Base-by-base conservation (phyloP, 73 alveolate genomes). In the Paramecium sexaurelia region DNA sequence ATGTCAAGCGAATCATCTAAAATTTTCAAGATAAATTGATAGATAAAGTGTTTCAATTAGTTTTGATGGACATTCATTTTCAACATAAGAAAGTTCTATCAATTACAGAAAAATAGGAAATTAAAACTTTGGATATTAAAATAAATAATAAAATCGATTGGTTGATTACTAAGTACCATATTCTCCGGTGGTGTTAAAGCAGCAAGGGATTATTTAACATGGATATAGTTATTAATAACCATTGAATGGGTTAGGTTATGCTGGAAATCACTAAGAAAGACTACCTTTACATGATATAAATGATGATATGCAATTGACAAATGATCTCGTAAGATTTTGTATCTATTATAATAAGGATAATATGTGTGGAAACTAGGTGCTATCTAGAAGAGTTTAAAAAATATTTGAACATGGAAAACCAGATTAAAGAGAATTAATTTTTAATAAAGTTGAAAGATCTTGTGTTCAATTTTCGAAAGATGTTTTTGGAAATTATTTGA, bases 381-480 rank as follows among this genome's bases (percentile, higher is more conserved):
- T 78, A 7, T 78, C 90, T 9, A 78, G 90, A 40, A 78, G 41
- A 22, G 71, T 78, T 5, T 22, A 78, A 40, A 78, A 78, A 27
- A 78, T 78, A 78, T 78, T 78, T 45, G 90, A 78, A 17, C n/a
- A 37, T 29, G 90, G 90, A 1, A 78, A 45, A 40, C 90, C 33
- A 40, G 90, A 78, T 22, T 24, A 78, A 45, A 78, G 27, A 22
- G 90, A 78, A 24, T 39, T 78, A 19, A 78, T 78, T 36, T 78
- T 78, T 33, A 78, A 43, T 17, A 78, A 78, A 78, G 73, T 78
- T n/a, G 90, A 78, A 45, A 37, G 90, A 24, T 78, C 90, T 0
- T 78, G 90, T 43, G 39, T 78, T 45, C 22, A 78, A 43, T 78
- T 78, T 78, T 78, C 90, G 6, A 78, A 78, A 40, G 90, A 78